Evolutionary conservation across 2,329 filamentous ascomycete species (phyloP).

Genomic region (Phaeosphaeriaceae sp.): DNA sequence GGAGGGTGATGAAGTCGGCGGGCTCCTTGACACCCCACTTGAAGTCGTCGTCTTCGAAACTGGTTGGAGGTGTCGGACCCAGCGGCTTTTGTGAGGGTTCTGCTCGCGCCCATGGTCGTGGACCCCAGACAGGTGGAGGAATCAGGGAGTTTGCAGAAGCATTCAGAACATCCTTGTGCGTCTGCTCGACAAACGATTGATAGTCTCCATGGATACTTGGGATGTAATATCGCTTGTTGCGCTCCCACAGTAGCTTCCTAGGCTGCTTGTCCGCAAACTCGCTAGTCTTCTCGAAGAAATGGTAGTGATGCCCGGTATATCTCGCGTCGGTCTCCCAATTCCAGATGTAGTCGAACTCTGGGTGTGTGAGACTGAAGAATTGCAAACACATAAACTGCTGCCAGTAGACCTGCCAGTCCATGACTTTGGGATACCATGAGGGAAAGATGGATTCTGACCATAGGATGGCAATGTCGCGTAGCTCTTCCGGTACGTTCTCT

Average conservation of each 20-base stretch:
- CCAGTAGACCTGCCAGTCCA: conserved; percentile 59
- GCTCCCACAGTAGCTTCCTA: conserved; percentile 66
- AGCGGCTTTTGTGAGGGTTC: conserved; percentile 73
- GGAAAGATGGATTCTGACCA: conserved; percentile 69
- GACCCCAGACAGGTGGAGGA: conserved; percentile 80
- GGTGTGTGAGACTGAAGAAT: conserved; percentile 76
- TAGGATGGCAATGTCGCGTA: conserved; percentile 73
- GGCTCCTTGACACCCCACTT: conserved; percentile 89
- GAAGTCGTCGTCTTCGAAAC: conserved; percentile 80
- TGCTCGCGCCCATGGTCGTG: conserved; percentile 66
- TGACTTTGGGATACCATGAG: conserved; percentile 58
- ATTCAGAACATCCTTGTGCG: conserved; percentile 50
- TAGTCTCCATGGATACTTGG: conserved; percentile 60
- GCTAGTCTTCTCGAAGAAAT: conserved; percentile 72
- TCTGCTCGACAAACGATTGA: conserved; percentile 53
- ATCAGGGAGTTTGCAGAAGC: conserved; percentile 47
- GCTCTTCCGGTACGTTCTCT: conserved; percentile 71
- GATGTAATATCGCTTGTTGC: conserved; percentile 64
- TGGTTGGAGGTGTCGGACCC: conserved; percentile 75
- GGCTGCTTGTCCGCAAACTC: conserved; percentile 62
- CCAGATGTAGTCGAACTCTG: conserved; percentile 80
- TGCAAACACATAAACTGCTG: conserved; percentile 76
- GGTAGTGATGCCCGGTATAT: conserved; percentile 81
- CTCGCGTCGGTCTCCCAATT: conserved; percentile 88
- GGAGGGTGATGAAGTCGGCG: conserved; percentile 89